Conservation (phyloP, 1,284 basidiomycete genomes). For the Ganoderma lucidum region DNA sequence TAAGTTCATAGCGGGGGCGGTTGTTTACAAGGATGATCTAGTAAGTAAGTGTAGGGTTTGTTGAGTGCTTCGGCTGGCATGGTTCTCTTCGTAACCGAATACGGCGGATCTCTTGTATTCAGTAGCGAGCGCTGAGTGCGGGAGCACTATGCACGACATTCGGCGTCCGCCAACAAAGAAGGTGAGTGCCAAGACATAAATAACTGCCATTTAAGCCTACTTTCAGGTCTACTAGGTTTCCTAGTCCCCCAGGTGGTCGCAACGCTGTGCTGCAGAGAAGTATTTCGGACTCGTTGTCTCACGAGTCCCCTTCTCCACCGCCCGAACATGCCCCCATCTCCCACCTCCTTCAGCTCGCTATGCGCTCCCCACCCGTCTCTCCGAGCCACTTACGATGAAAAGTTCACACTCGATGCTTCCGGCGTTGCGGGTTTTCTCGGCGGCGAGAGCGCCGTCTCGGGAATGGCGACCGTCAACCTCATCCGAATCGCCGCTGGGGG, state of each 20-base stretch:
- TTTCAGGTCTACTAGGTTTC: not conserved
- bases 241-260: not conserved
- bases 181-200: not conserved
- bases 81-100: not conserved
- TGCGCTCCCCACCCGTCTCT: conserved; percentile 3
- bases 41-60: not conserved
- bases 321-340: conserved; percentile 14
- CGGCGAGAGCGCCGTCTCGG: conserved; percentile 29
- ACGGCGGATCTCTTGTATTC: not conserved
- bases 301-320: not conserved
- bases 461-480: conserved; percentile 33
- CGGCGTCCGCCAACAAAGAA: not conserved
- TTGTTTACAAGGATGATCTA: not conserved
- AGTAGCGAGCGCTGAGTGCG: not conserved
- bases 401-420: conserved; percentile 30
- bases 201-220: not conserved
- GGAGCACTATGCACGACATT: not conserved
- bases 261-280: not conserved
- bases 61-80: not conserved
- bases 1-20: not conserved
- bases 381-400: conserved; percentile 18
- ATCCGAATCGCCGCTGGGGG: conserved; percentile 29
- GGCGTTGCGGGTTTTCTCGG: conserved; percentile 34
- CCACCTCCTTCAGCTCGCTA: conserved; percentile 12
- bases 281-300: not conserved